Conservation (phyloP, 805 yeast species). For the Nakazawaea holstii region DNA sequence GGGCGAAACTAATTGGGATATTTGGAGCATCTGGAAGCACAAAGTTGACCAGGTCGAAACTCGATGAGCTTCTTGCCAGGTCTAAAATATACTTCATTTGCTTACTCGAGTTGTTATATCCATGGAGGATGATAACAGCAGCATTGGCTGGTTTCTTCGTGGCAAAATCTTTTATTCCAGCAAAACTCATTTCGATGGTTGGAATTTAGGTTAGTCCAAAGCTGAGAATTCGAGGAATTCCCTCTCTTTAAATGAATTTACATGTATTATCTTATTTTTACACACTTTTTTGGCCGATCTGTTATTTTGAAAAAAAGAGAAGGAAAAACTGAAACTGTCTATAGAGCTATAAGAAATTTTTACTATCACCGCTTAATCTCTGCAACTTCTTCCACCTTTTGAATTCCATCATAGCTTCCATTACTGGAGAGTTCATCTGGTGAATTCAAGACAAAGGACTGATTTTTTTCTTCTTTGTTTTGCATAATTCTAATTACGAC, state of each 20-base stretch:
- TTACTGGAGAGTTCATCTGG: neutral
- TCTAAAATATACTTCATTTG: conserved; percentile 88
- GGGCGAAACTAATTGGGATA: conserved; percentile 61
- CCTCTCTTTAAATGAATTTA: too few species aligned
- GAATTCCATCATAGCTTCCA: conserved; percentile 15
- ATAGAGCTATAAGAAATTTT: neutral
- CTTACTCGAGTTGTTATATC: conserved; percentile 84
- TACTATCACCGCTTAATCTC: conserved; percentile 2
- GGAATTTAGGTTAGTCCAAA: too few species aligned
- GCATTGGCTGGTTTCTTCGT: conserved; percentile 40
- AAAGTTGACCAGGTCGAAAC: conserved; percentile 55
- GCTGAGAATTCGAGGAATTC: too few species aligned
- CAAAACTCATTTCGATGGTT: conserved; percentile 11
- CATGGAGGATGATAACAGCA: conserved; percentile 77
- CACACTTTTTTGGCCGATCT: too few species aligned
- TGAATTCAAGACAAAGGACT: neutral
- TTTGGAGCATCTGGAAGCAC: conserved; percentile 90
- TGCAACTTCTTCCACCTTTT: conserved; percentile 10
- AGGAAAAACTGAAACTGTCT: too few species aligned
- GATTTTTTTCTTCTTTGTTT: conserved; percentile 24
- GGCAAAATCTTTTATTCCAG: conserved; percentile 34
- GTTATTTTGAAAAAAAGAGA: too few species aligned
- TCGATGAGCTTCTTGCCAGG: conserved; percentile 38
- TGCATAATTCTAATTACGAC: conserved; percentile 37
- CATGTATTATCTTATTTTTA: too few species aligned